These are phyloP conservation scores for Botrytis deweyae DNA, from an alignment of 2,329 filamentous ascomycete genomes.

Conservation along the genomic window DNA sequence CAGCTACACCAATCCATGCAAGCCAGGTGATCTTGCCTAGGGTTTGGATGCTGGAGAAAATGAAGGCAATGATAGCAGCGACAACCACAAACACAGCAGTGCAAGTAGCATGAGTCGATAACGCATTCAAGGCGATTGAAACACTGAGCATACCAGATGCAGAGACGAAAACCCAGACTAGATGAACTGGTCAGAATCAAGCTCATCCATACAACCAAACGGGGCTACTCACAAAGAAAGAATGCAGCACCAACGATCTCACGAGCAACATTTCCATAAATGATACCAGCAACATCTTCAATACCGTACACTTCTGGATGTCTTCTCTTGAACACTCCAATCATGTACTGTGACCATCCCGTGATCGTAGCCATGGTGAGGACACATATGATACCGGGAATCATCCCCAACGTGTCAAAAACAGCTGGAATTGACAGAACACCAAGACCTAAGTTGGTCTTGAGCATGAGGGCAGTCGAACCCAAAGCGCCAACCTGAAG, in stretches of 20 bases:
- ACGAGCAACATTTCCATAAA: slow-evolving; percentile 1
- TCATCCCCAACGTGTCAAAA: slow-evolving; percentile 44
- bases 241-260: slow-evolving; percentile 14
- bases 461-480: slow-evolving; percentile 40
- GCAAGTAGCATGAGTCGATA: slow-evolving; percentile 57
- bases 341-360: slow-evolving; percentile 52
- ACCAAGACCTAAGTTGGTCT: slow-evolving; percentile 44
- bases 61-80: slow-evolving; percentile 50
- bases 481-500: slow-evolving; percentile 3
- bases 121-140: slow-evolving; percentile 50
- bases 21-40: slow-evolving; percentile 62
- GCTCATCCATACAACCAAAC: slow-evolving; percentile 55
- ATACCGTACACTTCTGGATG: slow-evolving; percentile 50
- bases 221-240: slow-evolving; percentile 3
- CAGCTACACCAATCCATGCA: slow-evolving; percentile 59
- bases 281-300: slow-evolving; percentile 13
- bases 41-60: slow-evolving; percentile 54
- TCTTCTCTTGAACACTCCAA: slow-evolving; percentile 41
- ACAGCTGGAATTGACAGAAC: slow-evolving; percentile 45
- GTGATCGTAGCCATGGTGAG: slow-evolving; percentile 41
- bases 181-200: slow-evolving; percentile 40
- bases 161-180: slow-evolving; percentile 38
- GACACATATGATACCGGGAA: slow-evolving; percentile 45
- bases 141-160: slow-evolving; percentile 20
- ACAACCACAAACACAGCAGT: slow-evolving; percentile 58